A percentile compares a stretch with the other conserved stretches of the same genome.
phyloP scores from a whole-genome alignment of 139 green algal species.

The Chlorella sp. region DNA sequence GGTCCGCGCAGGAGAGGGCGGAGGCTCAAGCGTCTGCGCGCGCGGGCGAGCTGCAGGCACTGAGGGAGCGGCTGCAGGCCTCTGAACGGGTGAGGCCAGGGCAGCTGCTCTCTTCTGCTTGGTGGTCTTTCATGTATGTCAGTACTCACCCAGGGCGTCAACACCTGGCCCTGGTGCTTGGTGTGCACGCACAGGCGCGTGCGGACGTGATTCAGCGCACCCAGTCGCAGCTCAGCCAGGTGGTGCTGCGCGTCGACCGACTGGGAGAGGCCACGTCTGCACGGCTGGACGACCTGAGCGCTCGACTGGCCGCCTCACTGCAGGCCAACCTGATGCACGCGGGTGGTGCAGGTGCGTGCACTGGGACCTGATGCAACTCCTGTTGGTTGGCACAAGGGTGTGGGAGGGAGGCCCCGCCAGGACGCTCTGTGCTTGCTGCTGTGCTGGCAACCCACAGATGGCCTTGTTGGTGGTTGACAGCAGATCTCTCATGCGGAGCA shows the following conservation, averaged over 20 bases:
- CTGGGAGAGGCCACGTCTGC: not conserved
- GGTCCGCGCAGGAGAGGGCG: conserved; percentile 7
- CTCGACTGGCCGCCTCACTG: not conserved
- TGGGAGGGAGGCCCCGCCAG: not conserved
- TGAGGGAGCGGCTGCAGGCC: conserved; percentile 14
- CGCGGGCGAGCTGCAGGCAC: not conserved
- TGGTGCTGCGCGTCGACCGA: not conserved
- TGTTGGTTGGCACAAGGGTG: too few species aligned
- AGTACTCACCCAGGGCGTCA: not conserved
- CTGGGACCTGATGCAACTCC: too few species aligned
- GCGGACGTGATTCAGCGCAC: not conserved
- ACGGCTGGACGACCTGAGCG: not conserved
- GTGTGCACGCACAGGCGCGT: not conserved
- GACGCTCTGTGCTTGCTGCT: not conserved
- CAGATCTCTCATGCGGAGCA: too few species aligned
- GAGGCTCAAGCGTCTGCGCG: conserved; percentile 6
- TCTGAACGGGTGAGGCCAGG: conserved; percentile 11
- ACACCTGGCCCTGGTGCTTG: not conserved
- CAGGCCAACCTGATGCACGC: too few species aligned
- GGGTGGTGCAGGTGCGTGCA: too few species aligned
- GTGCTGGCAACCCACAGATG: too few species aligned
- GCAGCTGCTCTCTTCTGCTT: not conserved
- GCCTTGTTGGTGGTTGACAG: too few species aligned
- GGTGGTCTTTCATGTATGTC: too few species aligned
- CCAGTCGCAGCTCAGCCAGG: not conserved